Percentiles rank a stretch among this genome's conserved stretches.
Conservation (phyloP, 2,329 filamentous ascomycete species). For the Claviceps quebecensis region DNA sequence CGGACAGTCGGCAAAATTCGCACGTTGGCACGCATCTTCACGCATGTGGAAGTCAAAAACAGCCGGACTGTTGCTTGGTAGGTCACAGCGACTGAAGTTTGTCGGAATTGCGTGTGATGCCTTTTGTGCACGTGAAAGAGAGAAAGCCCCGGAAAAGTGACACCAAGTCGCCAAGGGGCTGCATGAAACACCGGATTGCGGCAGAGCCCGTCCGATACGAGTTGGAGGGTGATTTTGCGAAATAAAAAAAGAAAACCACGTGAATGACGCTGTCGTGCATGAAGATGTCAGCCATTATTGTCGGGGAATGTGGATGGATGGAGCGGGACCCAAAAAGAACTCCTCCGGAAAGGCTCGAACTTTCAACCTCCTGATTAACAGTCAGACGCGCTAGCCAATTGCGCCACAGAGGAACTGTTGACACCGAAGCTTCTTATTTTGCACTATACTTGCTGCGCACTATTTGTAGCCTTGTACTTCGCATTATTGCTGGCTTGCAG, state of each 20-base stretch:
- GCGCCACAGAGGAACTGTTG: slow-evolving; percentile 24
- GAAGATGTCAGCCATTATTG: too few species aligned
- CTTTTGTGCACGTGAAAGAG: background rate
- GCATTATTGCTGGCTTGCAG: too few species aligned
- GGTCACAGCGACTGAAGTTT: too few species aligned
- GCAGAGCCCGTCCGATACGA: background rate
- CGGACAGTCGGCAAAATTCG: too few species aligned
- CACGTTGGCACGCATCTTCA: too few species aligned
- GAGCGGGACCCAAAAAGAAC: background rate
- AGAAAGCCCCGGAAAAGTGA: background rate
- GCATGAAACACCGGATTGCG: background rate
- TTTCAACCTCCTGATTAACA: slow-evolving; percentile 29
- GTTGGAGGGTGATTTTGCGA: too few species aligned
- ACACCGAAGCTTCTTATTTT: fast-evolving
- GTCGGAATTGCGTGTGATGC: background rate
- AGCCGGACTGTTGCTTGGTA: too few species aligned
- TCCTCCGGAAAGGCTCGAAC: slow-evolving; percentile 2
- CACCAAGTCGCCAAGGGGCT: background rate
- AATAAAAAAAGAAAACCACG: background rate
- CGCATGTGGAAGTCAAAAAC: too few species aligned
- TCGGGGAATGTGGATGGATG: too few species aligned
- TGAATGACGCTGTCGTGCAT: background rate
- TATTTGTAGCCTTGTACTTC: too few species aligned
- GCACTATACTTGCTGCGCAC: too few species aligned
- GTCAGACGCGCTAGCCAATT: slow-evolving; percentile 47